Conservation (phyloP, 768 basidiomycete genomes). For the Leccinum subgranulosum region DNA sequence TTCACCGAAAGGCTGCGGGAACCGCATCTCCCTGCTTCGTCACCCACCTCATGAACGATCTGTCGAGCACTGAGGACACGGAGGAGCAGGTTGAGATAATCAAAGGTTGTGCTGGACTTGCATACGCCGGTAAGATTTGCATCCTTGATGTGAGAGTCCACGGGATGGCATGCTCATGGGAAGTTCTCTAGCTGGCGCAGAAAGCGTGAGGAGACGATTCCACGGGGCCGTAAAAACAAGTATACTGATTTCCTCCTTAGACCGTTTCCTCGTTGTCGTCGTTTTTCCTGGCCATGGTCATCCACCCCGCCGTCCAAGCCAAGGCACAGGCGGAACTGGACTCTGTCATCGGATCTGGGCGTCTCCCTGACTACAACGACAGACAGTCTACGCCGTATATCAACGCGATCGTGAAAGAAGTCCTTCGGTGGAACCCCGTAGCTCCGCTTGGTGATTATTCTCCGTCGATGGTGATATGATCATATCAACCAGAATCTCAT, state of each 20-base stretch:
- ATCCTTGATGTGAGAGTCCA: background rate
- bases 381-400: slow-evolving; percentile 26
- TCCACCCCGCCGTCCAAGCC: slow-evolving; percentile 27
- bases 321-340: slow-evolving; percentile 31
- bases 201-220: slow-evolving; percentile 23
- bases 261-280: slow-evolving; percentile 31
- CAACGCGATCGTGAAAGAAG: slow-evolving; percentile 29
- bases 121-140: slow-evolving; percentile 41
- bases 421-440: slow-evolving; percentile 32
- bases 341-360: slow-evolving; percentile 24
- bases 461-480: slow-evolving; percentile 1
- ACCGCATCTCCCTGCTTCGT: slow-evolving; percentile 33
- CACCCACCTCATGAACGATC: slow-evolving; percentile 24
- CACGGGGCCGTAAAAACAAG: background rate
- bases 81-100: slow-evolving; percentile 32
- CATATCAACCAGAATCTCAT: slow-evolving; percentile 8
- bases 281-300: slow-evolving; percentile 30
- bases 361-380: slow-evolving; percentile 32
- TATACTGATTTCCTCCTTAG: slow-evolving; percentile 11
- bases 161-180: slow-evolving; percentile 1
- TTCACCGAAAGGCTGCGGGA: slow-evolving; percentile 15
- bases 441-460: slow-evolving; percentile 31
- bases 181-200: slow-evolving; percentile 36
- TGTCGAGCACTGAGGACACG: slow-evolving; percentile 8
- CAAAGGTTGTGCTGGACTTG: slow-evolving; percentile 42